Evolutionary conservation across 129 eudicot species (phyloP).

Genomic region (Rutidosis leptorrhynchoides): DNA sequence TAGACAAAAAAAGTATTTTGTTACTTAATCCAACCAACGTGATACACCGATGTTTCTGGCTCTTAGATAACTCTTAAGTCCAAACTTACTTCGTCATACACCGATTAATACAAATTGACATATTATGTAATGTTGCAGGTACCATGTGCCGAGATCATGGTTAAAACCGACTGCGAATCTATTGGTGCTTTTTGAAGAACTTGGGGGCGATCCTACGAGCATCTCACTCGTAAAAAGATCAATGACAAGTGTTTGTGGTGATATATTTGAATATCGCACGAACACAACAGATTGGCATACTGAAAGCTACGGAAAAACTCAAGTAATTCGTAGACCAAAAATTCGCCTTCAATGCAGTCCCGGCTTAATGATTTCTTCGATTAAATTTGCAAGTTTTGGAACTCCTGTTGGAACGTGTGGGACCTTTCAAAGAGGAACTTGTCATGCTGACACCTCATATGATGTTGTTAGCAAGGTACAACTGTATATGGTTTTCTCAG

Average conservation of each 20-base stretch:
- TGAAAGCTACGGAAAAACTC: constrained; percentile 52
- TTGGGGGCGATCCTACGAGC: constrained; percentile 76
- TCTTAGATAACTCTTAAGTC: background rate
- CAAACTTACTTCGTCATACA: background rate
- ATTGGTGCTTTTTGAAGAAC: constrained; percentile 84
- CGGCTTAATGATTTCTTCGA: constrained; percentile 70
- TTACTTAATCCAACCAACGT: background rate
- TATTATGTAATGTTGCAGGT: constrained; percentile 49
- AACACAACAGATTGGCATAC: constrained; percentile 58
- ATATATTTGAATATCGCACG: constrained; percentile 68
- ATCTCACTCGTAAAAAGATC: constrained; percentile 78
- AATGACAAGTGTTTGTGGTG: constrained; percentile 70
- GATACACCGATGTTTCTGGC: background rate
- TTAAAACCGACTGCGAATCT: constrained; percentile 76
- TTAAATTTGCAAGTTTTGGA: constrained; percentile 96
- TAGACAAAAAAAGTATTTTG: background rate
- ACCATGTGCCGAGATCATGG: constrained; percentile 97
- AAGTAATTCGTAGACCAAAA: constrained; percentile 57
- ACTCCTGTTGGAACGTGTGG: constrained; percentile 95
- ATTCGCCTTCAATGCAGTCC: constrained; percentile 65
- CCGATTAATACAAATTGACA: background rate
- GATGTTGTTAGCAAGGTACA: constrained; percentile 72
- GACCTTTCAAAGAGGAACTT: constrained; percentile 65
- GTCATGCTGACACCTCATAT: constrained; percentile 78
- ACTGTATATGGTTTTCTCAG: background rate